Evolutionary conservation across 1,284 basidiomycete species (phyloP), one percentile per base, ranked within the genome.

Genomic region (Apiotrichum veenhuisii): DNA sequence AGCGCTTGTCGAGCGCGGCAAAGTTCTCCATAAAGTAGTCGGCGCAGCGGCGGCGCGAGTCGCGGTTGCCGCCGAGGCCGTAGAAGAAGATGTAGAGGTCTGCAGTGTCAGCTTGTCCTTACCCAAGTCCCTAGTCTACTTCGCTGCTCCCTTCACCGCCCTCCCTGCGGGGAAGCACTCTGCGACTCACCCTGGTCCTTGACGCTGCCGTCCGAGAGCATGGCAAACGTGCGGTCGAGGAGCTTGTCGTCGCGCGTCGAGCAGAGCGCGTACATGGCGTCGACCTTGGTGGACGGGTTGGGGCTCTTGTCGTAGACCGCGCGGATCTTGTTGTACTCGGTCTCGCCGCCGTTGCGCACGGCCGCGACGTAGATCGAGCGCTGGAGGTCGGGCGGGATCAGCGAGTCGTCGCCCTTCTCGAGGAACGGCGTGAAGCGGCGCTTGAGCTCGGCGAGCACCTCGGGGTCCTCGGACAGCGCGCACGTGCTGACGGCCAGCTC

Each of bases 351-450:
- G 68, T 86, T 79, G 68, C 82, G 82, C 54, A 89, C 86, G 47
- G 84, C 85, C 38, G 65, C 63, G 40, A 53, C 44, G 52, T 68
- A 71, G 57, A 74, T 71, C 18, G 64, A 52, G 22, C 79, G 71
- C 65, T 86, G 82, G 49, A 93, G 75, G 75, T 93, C 89, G 23
- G 84, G 81, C 9, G 91, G 89, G 63, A 98, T 91, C 54, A 77
- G 81, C 5, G 86, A 87, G 64, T 89, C 86, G 67, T 96, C 89
- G 17, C 84, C 84, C 25, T 84, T 87, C 63, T 84, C 81, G 62
- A 88, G 75, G 73, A 86, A 89, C 37, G 84, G 79, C 46, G 81
- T 78, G 78, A 97, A 98, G 57, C 91, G 86, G 47, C 78, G 77
- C 69, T 82, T 82, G 56, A 95, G 80, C 73, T 91, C 89, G 52